phyloP scores from a whole-genome alignment of 2,329 filamentous ascomycete species.

The Pseudomassariella vexata region DNA sequence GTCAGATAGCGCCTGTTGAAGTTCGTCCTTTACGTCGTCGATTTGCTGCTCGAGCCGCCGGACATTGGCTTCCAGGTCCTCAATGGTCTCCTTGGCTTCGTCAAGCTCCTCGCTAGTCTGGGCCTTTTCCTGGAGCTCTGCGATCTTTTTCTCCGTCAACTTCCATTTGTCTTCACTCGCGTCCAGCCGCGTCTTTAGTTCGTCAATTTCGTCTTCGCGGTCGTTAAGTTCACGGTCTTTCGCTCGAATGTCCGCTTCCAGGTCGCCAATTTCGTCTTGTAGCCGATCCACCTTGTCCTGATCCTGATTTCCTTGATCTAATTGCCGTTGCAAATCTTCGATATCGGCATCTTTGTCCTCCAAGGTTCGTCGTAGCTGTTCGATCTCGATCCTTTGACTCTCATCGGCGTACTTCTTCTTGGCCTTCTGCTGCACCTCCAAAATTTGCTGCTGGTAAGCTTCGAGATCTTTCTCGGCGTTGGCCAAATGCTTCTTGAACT shows the following conservation, averaged over 20 bases:
- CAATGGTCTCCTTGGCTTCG: constrained; percentile 52
- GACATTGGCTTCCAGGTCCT: constrained; percentile 50
- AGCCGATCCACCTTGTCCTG: constrained; percentile 59
- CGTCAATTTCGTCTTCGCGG: constrained; percentile 46
- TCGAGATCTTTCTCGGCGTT: constrained; percentile 84
- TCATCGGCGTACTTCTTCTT: constrained; percentile 72
- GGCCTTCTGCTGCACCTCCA: constrained; percentile 75
- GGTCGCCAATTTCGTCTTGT: constrained; percentile 67
- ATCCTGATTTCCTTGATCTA: constrained; percentile 51
- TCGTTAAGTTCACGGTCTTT: constrained; percentile 70
- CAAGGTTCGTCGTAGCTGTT: constrained; percentile 49
- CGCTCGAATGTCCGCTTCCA: constrained; percentile 69
- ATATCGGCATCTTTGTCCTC: constrained; percentile 56
- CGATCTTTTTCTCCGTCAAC: constrained; percentile 41
- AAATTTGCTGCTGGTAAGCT: constrained; percentile 72
- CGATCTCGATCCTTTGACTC: constrained; percentile 55
- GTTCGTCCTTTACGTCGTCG: constrained; percentile 48
- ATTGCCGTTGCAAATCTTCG: constrained; percentile 52
- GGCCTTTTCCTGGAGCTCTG: constrained; percentile 54
- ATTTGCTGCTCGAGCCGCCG: constrained; percentile 48
- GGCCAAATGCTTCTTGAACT: constrained; percentile 78
- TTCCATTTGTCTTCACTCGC: constrained; percentile 55
- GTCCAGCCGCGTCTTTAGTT: constrained; percentile 40
- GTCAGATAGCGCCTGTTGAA: constrained; percentile 46
- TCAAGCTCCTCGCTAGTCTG: constrained; percentile 44